Evolutionary conservation across 352 stramenopile genomes (phyloP), one percentile per base, ranked within the genome.

Genomic region (Thalassiosira sp.): DNA sequence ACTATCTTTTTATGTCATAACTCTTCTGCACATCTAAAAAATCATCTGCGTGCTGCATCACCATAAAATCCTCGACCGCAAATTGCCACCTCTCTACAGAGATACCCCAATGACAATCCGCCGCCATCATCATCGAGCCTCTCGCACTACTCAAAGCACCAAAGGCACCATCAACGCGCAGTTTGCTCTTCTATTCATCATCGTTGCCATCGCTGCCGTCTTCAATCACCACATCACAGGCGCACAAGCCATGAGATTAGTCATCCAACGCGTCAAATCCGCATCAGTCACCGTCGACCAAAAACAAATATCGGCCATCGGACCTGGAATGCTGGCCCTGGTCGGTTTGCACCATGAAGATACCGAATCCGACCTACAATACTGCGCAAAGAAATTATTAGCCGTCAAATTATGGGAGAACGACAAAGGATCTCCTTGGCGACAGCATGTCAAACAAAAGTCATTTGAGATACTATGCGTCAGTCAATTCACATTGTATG

Each of bases 401-500:
- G 80, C 61, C 10, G 70, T 79, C 25, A 92, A 91, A 67, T 49
- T 94, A 35, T 94, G 86, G 86, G 68, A 85, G 58, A 94, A 92
- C 66, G 85, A 86, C 15, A 68, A 56, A 16, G 84, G 84, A 20
- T 74, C 43, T 13, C 40, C 31, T 16, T 94, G 89, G 89, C 27
- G 83, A 68, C 79, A 89, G 54, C 79, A 86, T 33, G 76, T 91
- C 0, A 90, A 92, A 59, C 80, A 90, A 71, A 78, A 79, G 56
- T 57, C 49, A 5, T 84, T 80, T 24, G 82, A 92, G 43, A 58
- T 92, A 25, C 64, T 94, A 22, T 91, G 82, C 66, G 89, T 94
- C 3, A 85, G 63, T 60, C 89, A 94, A 84, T 94, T 94, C 37
- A 94, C 89, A 18, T 64, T 94, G 16, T 94, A 92, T 77, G 89